These are phyloP conservation scores for Corchorus capsularis DNA, from an alignment of 345 rosid genomes.

Conservation along the genomic window DNA sequence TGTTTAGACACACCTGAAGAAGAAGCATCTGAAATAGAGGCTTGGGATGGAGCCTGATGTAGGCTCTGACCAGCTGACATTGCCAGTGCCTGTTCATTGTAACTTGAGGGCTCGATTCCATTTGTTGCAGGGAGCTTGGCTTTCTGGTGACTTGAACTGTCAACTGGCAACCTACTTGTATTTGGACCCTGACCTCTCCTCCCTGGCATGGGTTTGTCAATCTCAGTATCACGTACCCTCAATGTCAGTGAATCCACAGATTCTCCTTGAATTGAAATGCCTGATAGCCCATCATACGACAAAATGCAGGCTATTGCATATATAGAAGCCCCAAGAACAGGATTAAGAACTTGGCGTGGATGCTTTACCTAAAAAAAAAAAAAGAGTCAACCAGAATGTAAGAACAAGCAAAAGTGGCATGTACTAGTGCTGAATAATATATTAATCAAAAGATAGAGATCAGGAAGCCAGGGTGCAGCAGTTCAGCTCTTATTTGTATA, in stretches of 20 bases:
- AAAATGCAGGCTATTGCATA: constrained; percentile 57
- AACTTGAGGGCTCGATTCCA: neutral
- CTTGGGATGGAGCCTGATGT: constrained; percentile 16
- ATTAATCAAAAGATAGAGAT: too few relatives aligned
- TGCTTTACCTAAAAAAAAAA: constrained; percentile 49
- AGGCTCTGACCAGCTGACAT: constrained; percentile 2
- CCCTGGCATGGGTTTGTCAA: constrained; percentile 28
- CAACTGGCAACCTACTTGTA: constrained; percentile 22
- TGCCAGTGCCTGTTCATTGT: neutral
- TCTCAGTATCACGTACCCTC: constrained; percentile 47
- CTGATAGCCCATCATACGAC: constrained; percentile 59
- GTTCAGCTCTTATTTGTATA: neutral
- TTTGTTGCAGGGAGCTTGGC: constrained; percentile 10
- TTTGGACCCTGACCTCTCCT: constrained; percentile 13
- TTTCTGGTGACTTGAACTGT: constrained; percentile 1
- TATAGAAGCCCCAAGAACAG: constrained; percentile 64
- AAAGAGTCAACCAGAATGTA: constrained; percentile 17
- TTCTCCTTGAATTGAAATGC: constrained; percentile 44
- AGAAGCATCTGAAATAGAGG: constrained; percentile 22
- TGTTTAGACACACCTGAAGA: constrained; percentile 24
- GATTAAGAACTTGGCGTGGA: constrained; percentile 64
- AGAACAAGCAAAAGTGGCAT: neutral
- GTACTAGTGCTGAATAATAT: neutral
- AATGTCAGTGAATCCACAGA: constrained; percentile 43
- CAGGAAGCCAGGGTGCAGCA: neutral